Conservation (phyloP, 495 filamentous ascomycete genomes). For the Letharia lupina region DNA sequence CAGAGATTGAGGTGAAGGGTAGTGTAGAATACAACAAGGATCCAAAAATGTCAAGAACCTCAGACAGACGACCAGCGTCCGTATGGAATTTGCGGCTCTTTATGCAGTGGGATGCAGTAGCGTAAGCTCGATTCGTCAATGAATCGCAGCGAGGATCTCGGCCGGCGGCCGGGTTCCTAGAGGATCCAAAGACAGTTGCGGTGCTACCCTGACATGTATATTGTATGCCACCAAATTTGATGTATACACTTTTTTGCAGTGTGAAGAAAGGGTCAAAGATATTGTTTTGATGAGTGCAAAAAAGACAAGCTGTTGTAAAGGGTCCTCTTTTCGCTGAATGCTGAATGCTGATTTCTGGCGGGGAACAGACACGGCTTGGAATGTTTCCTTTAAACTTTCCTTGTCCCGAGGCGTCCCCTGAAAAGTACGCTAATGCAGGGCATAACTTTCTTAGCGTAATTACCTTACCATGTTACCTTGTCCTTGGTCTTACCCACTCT, state of each 20-base stretch:
- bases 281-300: not conserved
- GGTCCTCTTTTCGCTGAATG: not conserved
- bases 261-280: not conserved
- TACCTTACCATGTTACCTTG: not conserved
- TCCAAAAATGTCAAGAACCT: conserved; percentile 4
- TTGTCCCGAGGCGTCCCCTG: conserved; percentile 7
- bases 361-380: conserved; percentile 6
- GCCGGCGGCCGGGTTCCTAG: not conserved
- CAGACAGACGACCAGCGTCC: conserved; percentile 23
- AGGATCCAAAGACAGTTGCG: not conserved
- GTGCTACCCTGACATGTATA: not conserved
- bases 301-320: not conserved
- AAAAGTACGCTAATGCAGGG: conserved; percentile 15
- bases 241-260: not conserved
- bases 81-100: conserved; percentile 9
- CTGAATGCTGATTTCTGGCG: not conserved
- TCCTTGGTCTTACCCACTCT: too few species aligned
- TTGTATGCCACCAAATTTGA: not conserved
- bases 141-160: conserved; percentile 8
- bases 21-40: not conserved
- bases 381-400: conserved; percentile 14
- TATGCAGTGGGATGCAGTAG: conserved; percentile 23
- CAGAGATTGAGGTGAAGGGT: not conserved
- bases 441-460: conserved; percentile 8
- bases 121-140: conserved; percentile 10